Evolutionary conservation across 2,329 filamentous ascomycete species (phyloP).

Genomic region (Botryotinia convoluta): DNA sequence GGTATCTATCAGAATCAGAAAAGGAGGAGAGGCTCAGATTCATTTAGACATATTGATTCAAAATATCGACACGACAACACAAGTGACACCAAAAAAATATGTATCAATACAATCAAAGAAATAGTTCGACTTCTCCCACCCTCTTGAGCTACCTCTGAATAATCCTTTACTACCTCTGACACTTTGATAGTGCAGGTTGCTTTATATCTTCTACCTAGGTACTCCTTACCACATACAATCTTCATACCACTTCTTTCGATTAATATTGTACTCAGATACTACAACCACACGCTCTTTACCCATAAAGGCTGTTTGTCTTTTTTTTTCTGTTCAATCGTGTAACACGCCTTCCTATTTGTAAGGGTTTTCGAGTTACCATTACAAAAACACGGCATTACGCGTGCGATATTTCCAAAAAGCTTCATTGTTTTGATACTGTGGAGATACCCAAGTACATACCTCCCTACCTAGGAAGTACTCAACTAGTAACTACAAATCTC

Average conservation of each 20-base stretch:
- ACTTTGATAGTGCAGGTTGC: not conserved
- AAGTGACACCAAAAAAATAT: not conserved
- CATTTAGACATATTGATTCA: not conserved
- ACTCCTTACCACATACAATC: not conserved
- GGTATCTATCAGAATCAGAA: not conserved
- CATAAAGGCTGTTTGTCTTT: not conserved
- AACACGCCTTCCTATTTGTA: not conserved
- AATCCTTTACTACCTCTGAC: not conserved
- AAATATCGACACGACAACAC: not conserved
- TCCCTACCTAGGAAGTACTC: not conserved
- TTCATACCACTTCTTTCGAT: not conserved
- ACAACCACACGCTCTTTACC: not conserved
- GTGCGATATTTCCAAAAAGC: not conserved
- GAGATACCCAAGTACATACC: not conserved
- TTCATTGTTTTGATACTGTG: not conserved
- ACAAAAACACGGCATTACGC: slow-evolving; percentile 6
- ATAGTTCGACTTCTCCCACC: not conserved
- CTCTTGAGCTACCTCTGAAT: not conserved
- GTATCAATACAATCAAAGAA: not conserved
- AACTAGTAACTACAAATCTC: not conserved
- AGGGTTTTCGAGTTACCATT: not conserved
- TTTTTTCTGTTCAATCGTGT: not conserved
- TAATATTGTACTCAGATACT: not conserved
- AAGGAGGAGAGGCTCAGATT: not conserved
- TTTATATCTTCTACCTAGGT: not conserved